A percentile compares a stretch with the other conserved stretches of the same genome.
phyloP scores from a whole-genome alignment of 768 basidiomycete species.

The Mycena epipterygia region DNA sequence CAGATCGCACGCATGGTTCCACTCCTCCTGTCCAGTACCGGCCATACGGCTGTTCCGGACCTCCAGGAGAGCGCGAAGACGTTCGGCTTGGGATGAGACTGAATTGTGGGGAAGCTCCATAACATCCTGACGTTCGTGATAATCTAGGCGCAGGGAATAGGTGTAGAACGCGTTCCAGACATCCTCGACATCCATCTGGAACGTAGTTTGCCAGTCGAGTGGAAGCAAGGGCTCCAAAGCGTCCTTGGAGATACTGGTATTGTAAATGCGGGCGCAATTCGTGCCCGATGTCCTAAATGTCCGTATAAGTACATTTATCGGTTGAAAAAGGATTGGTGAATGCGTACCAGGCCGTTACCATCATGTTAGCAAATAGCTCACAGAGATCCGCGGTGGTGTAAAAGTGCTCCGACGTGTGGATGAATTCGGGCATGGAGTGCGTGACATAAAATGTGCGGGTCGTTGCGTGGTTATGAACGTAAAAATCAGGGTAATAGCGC shows the following conservation, averaged over 20 bases:
- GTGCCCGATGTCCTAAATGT: constrained; percentile 41
- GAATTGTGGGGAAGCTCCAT: constrained; percentile 39
- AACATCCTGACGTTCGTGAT: constrained; percentile 7
- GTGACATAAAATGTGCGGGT: constrained; percentile 38
- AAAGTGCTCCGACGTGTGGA: constrained; percentile 33
- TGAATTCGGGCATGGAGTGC: constrained; percentile 28
- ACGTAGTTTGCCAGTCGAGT: constrained; percentile 15
- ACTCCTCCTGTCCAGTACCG: constrained; percentile 45
- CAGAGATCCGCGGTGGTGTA: constrained; percentile 14
- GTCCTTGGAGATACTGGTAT: constrained; percentile 27
- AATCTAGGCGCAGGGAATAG: constrained; percentile 38
- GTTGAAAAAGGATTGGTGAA: not conserved
- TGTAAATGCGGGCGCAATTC: constrained; percentile 48
- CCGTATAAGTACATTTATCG: not conserved
- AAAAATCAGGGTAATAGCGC: constrained; percentile 46
- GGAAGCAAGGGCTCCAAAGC: constrained; percentile 22
- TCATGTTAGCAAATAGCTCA: constrained; percentile 30
- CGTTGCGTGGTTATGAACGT: constrained; percentile 37
- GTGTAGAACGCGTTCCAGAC: constrained; percentile 46
- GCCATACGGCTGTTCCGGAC: constrained; percentile 41
- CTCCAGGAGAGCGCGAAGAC: constrained; percentile 38
- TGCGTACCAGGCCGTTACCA: constrained; percentile 22
- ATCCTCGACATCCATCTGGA: constrained; percentile 36
- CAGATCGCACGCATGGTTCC: constrained; percentile 46
- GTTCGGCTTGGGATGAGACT: constrained; percentile 32